Conservation (phyloP, 202 grass and related monocot species). For the Schoenoplectus triqueter region DNA sequence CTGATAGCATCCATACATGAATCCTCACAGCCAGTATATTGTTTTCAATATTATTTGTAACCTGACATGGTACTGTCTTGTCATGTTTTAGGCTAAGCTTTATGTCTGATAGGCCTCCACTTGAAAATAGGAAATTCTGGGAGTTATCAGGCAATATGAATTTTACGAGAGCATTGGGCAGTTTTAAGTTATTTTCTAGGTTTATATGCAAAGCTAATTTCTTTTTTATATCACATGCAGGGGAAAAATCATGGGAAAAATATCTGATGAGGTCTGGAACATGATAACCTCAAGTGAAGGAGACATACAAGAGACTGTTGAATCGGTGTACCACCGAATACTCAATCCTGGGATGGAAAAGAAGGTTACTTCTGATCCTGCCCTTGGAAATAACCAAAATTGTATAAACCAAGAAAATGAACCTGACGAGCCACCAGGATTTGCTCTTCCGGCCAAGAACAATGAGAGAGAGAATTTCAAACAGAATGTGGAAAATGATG, state of each 20-base stretch:
- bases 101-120: not conserved
- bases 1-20: not conserved
- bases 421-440: constrained; percentile 79
- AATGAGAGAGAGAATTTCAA: not conserved
- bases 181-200: not conserved
- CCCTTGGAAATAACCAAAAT: constrained; percentile 48
- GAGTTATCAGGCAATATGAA: not conserved
- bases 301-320: constrained; percentile 67
- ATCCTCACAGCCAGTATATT: not conserved
- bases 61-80: not conserved
- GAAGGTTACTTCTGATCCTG: constrained; percentile 41
- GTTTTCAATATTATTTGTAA: not conserved
- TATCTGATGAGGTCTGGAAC: constrained; percentile 81
- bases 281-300: constrained; percentile 74
- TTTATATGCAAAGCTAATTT: constrained; percentile 34
- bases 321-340: constrained; percentile 72
- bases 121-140: not conserved
- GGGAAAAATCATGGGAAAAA: constrained; percentile 92
- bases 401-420: constrained; percentile 55
- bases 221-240: constrained; percentile 46
- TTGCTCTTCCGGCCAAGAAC: constrained; percentile 44
- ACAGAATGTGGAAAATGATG: not conserved
- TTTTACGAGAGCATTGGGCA: not conserved
- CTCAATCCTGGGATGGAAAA: constrained; percentile 60
- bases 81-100: constrained; percentile 9